Conservation (phyloP, 192 early-diverging fungal genomes). For the Backusella sp. region DNA sequence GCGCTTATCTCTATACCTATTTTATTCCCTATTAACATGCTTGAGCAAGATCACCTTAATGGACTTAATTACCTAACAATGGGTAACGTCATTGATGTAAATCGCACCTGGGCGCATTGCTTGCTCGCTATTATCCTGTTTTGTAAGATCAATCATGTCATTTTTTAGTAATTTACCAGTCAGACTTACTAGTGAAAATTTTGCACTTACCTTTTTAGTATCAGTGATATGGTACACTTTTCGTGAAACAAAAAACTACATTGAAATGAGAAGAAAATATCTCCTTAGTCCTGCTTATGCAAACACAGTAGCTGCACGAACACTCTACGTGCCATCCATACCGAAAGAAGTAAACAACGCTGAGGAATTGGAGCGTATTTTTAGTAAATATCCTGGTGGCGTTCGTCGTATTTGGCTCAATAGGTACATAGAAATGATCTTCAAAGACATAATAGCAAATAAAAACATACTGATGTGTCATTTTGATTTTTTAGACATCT, state of each 20-base stretch:
- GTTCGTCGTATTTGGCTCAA: conserved; percentile 63
- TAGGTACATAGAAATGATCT: conserved; percentile 34
- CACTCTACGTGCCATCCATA: conserved; percentile 70
- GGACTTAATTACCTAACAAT: conserved; percentile 68
- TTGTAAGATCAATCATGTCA: conserved; percentile 41
- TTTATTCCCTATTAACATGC: conserved; percentile 71
- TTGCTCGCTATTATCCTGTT: conserved; percentile 49
- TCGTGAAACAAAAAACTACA: conserved; percentile 57
- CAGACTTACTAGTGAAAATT: background rate
- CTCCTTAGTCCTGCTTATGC: conserved; percentile 50
- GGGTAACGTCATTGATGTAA: conserved; percentile 60
- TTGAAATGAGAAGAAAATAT: conserved; percentile 63
- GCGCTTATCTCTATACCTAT: conserved; percentile 53
- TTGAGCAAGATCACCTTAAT: conserved; percentile 38
- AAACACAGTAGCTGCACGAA: conserved; percentile 50
- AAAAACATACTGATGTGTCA: background rate
- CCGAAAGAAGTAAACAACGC: conserved; percentile 57
- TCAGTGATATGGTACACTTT: conserved; percentile 51
- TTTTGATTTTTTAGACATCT: conserved; percentile 37
- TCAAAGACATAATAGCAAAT: background rate
- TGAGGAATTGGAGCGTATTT: conserved; percentile 47
- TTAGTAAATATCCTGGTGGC: conserved; percentile 68
- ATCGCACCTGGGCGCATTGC: conserved; percentile 73
- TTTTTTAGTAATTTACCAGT: background rate
- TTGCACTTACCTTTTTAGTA: conserved; percentile 19